These are phyloP conservation scores for Agrocybe praecox DNA, from an alignment of 768 basidiomycete genomes.

Conservation along the genomic window DNA sequence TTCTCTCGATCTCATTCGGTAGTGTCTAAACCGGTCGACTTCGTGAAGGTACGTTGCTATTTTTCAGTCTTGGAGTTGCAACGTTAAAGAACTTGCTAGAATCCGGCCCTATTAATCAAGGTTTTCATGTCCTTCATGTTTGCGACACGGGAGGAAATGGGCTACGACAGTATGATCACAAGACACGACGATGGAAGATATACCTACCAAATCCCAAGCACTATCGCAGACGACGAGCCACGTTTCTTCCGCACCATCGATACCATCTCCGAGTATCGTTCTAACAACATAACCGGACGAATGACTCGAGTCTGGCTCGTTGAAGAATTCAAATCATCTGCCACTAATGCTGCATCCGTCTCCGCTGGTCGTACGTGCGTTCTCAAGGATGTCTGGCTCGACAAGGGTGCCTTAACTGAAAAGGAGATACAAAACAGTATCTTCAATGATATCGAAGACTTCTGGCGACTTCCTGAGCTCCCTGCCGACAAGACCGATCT, in stretches of 20 bases:
- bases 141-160: neutral
- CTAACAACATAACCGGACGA: slow-evolving; percentile 10
- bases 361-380: neutral
- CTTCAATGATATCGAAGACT: slow-evolving; percentile 10
- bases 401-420: slow-evolving; percentile 5
- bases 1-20: neutral
- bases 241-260: slow-evolving; percentile 1
- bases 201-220: neutral
- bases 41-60: neutral
- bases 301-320: slow-evolving; percentile 6
- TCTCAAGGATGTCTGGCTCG: slow-evolving; percentile 15
- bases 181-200: neutral
- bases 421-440: slow-evolving; percentile 8
- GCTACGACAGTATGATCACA: neutral
- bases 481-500: neutral
- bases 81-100: neutral
- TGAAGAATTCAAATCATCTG: neutral
- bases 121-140: slow-evolving; percentile 2
- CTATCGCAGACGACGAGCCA: neutral
- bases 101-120: neutral
- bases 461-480: neutral
- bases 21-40: neutral
- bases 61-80: neutral
- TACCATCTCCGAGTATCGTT: neutral
- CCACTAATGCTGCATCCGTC: neutral